phyloP scores from a whole-genome alignment of 2,329 filamentous ascomycete genomes.

The Macrophomina phaseolina region DNA sequence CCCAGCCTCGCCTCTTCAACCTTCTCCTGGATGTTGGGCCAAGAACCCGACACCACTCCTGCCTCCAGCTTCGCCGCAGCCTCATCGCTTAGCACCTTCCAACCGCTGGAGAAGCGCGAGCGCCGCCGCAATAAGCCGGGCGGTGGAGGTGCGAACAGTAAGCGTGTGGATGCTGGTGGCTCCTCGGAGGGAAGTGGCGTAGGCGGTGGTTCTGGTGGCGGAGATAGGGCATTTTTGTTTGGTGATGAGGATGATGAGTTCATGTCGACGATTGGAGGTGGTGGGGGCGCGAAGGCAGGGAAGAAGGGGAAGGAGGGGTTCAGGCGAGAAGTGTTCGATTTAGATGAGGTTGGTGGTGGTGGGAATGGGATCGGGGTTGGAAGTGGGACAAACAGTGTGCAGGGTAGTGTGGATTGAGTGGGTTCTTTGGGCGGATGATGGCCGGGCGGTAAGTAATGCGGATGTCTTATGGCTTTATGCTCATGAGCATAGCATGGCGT shows the following conservation, averaged over 20 bases:
- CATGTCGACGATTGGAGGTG: slow-evolving; percentile 31
- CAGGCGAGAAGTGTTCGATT: slow-evolving; percentile 45
- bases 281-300: slow-evolving; percentile 32
- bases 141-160: not conserved
- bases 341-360: slow-evolving; percentile 35
- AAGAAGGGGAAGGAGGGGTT: slow-evolving; percentile 33
- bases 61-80: slow-evolving; percentile 38
- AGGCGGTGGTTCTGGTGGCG: not conserved
- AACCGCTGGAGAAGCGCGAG: slow-evolving; percentile 24
- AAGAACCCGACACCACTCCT: slow-evolving; percentile 34
- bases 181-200: slow-evolving; percentile 1
- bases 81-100: slow-evolving; percentile 4
- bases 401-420: not conserved
- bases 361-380: not conserved
- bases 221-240: slow-evolving; percentile 41
- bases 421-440: not conserved
- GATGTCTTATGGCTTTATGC: slow-evolving; percentile 11
- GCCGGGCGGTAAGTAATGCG: not conserved
- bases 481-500: slow-evolving; percentile 20
- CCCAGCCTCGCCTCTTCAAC: slow-evolving; percentile 75
- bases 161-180: not conserved
- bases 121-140: slow-evolving; percentile 21
- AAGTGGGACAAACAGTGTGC: not conserved
- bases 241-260: slow-evolving; percentile 46
- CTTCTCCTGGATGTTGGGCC: slow-evolving; percentile 76